phyloP scores from a whole-genome alignment of 116 monocot genomes.

The Trichopus zeylanicus region DNA sequence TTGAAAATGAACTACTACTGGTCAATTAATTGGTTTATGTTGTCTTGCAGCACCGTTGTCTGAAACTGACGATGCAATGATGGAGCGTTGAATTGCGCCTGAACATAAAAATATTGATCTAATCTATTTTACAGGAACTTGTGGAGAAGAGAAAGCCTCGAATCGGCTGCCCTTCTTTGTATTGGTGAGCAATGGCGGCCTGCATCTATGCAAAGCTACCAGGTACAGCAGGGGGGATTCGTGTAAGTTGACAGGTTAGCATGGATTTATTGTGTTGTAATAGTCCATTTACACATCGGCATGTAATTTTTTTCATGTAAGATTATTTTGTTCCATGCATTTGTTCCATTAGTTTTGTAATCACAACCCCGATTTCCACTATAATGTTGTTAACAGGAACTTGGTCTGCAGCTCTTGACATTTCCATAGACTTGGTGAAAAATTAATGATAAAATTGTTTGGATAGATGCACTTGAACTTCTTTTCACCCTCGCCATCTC shows the following conservation, averaged over 20 bases:
- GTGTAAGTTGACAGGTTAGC: neutral
- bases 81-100: constrained; percentile 47
- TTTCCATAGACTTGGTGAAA: neutral
- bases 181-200: neutral
- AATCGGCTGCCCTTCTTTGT: neutral
- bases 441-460: no score
- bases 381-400: neutral
- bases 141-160: neutral
- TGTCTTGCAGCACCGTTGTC: constrained; percentile 85
- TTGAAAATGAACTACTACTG: neutral
- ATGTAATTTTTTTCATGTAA: neutral
- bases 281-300: neutral
- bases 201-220: neutral
- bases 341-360: neutral
- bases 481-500: no score
- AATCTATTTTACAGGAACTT: neutral
- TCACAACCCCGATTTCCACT: neutral
- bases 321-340: neutral
- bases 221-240: neutral
- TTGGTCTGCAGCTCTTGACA: neutral
- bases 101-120: neutral
- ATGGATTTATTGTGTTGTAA: constrained; percentile 2
- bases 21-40: neutral
- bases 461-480: no score
- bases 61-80: constrained; percentile 87